A percentile compares a stretch with the other conserved stretches of the same genome.
Evolutionary conservation across 1,139 yeast genomes (phyloP).

Genomic region (Blastobotrys illinoisensis): DNA sequence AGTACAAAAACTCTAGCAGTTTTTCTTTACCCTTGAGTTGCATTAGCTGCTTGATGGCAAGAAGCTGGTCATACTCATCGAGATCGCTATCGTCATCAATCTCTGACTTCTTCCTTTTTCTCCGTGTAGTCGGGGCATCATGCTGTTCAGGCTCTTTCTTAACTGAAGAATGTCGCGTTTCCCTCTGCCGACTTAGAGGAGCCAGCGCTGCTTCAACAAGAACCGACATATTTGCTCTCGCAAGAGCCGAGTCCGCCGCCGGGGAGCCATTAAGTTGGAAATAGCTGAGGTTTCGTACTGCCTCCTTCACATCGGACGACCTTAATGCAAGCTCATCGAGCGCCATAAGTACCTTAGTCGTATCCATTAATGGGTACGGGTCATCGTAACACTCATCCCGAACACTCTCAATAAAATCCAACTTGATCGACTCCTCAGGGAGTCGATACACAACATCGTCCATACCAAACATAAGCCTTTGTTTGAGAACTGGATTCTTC

Average conservation of each 20-base stretch:
- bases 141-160: not conserved
- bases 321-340: constrained; percentile 33
- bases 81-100: constrained; percentile 15
- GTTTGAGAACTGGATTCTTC: not conserved
- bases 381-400: constrained; percentile 22
- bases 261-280: constrained; percentile 26
- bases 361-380: constrained; percentile 23
- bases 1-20: constrained; percentile 49
- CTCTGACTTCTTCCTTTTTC: not conserved
- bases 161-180: not conserved
- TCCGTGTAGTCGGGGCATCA: not conserved
- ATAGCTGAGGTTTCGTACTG: constrained; percentile 33
- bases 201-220: constrained; percentile 39
- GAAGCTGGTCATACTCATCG: constrained; percentile 48
- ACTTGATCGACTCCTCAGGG: constrained; percentile 65
- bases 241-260: constrained; percentile 24
- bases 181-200: not conserved
- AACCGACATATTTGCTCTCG: constrained; percentile 28
- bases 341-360: constrained; percentile 28
- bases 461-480: constrained; percentile 33
- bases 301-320: constrained; percentile 28
- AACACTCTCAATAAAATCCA: constrained; percentile 60
- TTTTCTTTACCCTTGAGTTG: constrained; percentile 65
- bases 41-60: constrained; percentile 55
- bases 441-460: constrained; percentile 55